Base-by-base conservation (phyloP, 2,329 filamentous ascomycete species). In the Cadophora malorum region DNA sequence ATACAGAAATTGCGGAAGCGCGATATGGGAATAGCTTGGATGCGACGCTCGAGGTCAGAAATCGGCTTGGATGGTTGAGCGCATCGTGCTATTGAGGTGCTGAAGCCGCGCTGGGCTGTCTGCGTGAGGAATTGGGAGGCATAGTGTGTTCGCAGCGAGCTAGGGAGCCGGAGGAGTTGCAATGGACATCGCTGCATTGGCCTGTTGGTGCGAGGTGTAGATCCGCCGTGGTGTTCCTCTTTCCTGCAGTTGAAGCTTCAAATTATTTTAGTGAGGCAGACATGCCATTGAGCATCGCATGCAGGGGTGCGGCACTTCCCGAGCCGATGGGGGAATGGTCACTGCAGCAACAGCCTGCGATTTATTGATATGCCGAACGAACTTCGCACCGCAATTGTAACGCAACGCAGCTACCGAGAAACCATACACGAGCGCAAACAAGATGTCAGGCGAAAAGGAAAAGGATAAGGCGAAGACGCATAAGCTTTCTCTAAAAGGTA, bases 1-100 rank as follows among this genome's bases (percentile, higher is more conserved):
- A 99, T 98, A 81, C 96, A 99, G 79, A 99, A 99, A 80, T 99
- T 99, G 71, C 96, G 91, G 74, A 89, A 95, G 23, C 92, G 87
- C 67, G 91, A 88, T 75, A 94, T 90, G 2, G 92, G 92, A 65
- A 95, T 94, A 6, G 87, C 88, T 19, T 88, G 83, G 69, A 95
- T 94, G 72, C 88, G 85, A 53, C 80, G 79, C 74, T 88, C 85
- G 64, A 88, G 80, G 23, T 84, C 83, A 35, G 75, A 72, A 28
- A 74, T 66, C n/a, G 70, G 53, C 69, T 79, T 81, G 64, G 74
- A 63, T 41, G 71, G 72, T 66, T 75, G 72, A 38, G 74, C 74
- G 52, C 67, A 71, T 65, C 70, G 71, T 68, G 71, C 66, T 72
- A 74, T 69, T 16, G 77, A 72, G 47, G 70, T 73, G n/a, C 71